Evolutionary conservation across 2,329 filamentous ascomycete genomes (phyloP), one percentile per base, ranked within the genome.

Genomic region (Aspergillus sp.): DNA sequence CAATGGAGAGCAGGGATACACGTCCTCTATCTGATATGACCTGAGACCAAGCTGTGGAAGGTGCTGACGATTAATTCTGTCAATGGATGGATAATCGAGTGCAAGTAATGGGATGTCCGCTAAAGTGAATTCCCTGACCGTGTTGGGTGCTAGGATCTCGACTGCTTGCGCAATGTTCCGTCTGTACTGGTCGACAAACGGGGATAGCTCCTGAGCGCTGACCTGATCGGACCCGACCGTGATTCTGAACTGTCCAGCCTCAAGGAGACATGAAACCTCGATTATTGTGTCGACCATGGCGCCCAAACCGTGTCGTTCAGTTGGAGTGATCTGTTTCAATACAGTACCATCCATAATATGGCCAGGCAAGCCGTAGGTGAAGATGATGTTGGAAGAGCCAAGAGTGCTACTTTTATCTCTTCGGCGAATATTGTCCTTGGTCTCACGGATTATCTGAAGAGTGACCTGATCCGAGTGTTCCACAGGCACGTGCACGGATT

Each of bases 1-100:
- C 54, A 71, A 62, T 7, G 70, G 64, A 44, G 67, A 70, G 23
- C 61, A 65, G 23, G 66, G 64, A 44, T 68, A 72, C 11, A 64
- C 56, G 21, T 70, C 63, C 30, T 69, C 62, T n/a, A 72, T 49
- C 8, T 70, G 41, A 27, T 50, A 3, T 7, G 47, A 17, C 15
- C 17, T 32, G n/a, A 50, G 47, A 13, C 47, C 47, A 17, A 50
- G 25, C 10, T 8, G 23, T 11, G 47, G 47, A 27, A 50, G 17
- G 8, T 32, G 23, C n/a, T 30, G 47, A 11, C n/a, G 25, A 6
- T 50, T 50, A 15, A 50, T 3, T 10, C 47, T 32, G 1, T 50
- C 47, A 10, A 50, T 7, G n/a, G 25, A 19, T 17, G 23, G n/a
- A 23, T 50, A 32, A 8, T 50, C 47, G 15, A 50, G 47, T 7